Percentiles rank a stretch among this genome's conserved stretches.
Evolutionary conservation across 139 green algal genomes (phyloP).

Genomic region (Monoraphidium neglectum): DNA sequence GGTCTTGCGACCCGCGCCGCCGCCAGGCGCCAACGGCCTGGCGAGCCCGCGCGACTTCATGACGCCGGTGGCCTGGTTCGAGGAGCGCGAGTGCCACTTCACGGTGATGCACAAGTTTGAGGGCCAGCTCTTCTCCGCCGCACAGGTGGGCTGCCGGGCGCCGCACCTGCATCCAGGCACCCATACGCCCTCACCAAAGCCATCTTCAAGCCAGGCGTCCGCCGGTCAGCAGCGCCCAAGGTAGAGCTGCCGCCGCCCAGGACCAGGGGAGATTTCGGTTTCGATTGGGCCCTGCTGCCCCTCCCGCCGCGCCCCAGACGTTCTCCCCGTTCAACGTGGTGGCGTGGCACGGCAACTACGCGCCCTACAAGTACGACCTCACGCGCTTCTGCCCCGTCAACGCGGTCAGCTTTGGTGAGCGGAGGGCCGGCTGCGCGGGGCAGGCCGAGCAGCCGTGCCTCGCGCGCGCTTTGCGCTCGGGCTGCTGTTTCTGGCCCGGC

Average conservation of each 20-base stretch:
- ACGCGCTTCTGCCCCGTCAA: constrained; percentile 83
- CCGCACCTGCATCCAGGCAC: no score
- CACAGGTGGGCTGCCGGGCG: constrained; percentile 27
- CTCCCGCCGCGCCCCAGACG: constrained; percentile 43
- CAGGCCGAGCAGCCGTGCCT: no score
- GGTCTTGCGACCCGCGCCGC: background rate
- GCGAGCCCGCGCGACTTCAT: constrained; percentile 89
- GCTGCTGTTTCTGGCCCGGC: no score
- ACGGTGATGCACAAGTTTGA: constrained; percentile 88
- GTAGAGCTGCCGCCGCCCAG: no score
- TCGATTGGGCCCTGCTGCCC: no score
- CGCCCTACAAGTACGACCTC: constrained; percentile 74
- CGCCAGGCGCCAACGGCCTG: constrained; percentile 90
- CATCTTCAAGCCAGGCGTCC: no score
- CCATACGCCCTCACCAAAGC: no score
- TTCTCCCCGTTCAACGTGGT: constrained; percentile 97
- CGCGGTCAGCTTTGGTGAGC: constrained; percentile 36
- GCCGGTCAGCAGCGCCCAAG: no score
- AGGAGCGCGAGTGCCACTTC: constrained; percentile 65
- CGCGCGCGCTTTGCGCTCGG: no score
- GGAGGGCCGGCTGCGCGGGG: constrained; percentile 46
- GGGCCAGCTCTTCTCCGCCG: constrained; percentile 78
- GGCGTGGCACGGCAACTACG: constrained; percentile 87
- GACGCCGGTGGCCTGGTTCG: constrained; percentile 82
- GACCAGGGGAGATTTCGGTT: no score